Evolutionary conservation across 2,329 filamentous ascomycete species (phyloP).

Genomic region (Aspergillus uvarum): DNA sequence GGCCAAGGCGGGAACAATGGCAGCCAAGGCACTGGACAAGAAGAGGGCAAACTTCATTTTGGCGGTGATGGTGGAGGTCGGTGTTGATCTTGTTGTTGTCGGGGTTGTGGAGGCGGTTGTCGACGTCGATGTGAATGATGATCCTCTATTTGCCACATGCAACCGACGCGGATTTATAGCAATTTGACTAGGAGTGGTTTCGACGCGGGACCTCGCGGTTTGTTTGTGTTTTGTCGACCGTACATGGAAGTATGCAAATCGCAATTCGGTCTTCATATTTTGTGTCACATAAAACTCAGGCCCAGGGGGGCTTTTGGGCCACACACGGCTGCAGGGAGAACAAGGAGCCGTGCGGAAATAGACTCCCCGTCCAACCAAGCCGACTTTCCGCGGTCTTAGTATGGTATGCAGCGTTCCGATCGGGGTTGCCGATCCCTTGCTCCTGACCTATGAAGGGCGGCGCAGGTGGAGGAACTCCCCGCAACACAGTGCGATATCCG

Average conservation of each 20-base stretch:
- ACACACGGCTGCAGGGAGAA: too few species aligned
- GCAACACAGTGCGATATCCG: neutral
- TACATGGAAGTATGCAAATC: neutral
- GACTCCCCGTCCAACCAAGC: too few species aligned
- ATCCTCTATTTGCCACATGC: neutral
- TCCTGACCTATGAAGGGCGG: too few species aligned
- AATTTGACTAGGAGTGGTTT: too few species aligned
- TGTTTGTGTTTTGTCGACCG: neutral
- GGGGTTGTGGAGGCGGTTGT: neutral
- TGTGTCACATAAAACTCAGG: neutral
- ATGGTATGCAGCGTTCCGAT: neutral
- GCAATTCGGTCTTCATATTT: neutral
- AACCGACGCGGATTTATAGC: too few species aligned
- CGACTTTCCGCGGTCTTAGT: too few species aligned
- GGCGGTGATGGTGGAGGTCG: neutral
- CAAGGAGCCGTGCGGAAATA: neutral
- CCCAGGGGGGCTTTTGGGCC: too few species aligned
- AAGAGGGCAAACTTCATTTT: neutral
- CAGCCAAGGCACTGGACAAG: neutral
- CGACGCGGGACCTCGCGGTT: neutral
- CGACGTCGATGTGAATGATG: neutral
- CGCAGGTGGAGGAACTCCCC: neutral
- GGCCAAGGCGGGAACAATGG: neutral
- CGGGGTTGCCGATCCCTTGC: neutral
- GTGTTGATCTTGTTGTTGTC: neutral